These are phyloP conservation scores for Exophiala spinifera DNA, from an alignment of 2,329 filamentous ascomycete genomes.

Conservation along the genomic window DNA sequence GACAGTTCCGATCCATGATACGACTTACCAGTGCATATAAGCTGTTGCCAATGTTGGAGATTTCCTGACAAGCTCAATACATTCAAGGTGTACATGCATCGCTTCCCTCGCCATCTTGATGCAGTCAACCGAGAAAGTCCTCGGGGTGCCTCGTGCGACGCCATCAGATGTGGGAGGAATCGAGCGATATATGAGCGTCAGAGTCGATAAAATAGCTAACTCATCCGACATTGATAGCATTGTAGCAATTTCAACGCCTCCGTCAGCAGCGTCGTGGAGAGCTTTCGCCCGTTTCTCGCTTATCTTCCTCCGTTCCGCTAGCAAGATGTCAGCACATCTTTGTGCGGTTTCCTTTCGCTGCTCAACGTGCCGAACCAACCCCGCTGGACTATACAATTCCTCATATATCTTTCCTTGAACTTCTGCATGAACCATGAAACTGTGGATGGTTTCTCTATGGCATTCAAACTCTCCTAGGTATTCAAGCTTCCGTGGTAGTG, in stretches of 20 bases:
- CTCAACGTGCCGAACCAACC: background rate
- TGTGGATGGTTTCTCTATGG: background rate
- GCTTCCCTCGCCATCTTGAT: background rate
- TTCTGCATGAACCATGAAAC: background rate
- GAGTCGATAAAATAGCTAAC: conserved; percentile 15
- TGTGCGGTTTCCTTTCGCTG: background rate
- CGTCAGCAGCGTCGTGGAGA: background rate
- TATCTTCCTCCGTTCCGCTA: background rate
- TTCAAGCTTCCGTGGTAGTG: background rate
- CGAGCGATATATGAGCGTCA: conserved; percentile 42
- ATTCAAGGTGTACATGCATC: background rate
- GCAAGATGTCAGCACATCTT: background rate
- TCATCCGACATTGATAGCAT: conserved; percentile 7
- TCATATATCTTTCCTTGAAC: conserved; percentile 1
- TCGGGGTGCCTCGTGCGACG: background rate
- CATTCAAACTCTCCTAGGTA: background rate
- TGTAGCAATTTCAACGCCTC: background rate
- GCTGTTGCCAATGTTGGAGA: background rate
- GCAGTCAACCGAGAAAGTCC: background rate
- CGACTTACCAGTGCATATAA: conserved; percentile 2
- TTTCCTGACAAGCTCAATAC: background rate
- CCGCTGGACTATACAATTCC: conserved; percentile 1
- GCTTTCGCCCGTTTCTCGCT: background rate
- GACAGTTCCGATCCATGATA: no score
- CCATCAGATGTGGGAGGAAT: conserved; percentile 33